Evolutionary conservation across 2,329 filamentous ascomycete species (phyloP), one percentile per base, ranked within the genome.

Genomic region (Epichloe baconii): DNA sequence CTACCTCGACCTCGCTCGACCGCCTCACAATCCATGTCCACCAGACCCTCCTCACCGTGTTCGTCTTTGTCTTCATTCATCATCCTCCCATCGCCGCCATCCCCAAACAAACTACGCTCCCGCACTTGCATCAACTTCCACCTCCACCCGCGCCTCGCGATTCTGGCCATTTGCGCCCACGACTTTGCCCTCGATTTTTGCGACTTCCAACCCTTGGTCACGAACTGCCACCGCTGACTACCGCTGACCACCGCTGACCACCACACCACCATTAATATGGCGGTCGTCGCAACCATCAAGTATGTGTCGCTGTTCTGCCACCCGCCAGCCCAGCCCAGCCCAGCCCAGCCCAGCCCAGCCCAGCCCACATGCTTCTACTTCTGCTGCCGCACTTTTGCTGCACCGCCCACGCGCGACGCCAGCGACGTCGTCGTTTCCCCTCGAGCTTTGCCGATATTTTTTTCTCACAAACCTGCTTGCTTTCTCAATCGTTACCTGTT

Each of bases 251-350:
- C 45, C 37, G 37, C 37, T 40, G 14, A 40, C 14, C 37, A 15
- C 37, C 38, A 42, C 38, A 41, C 38, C 52, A 54, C 56, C 65
- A 61, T 60, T 62, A 68, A 63, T 68, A 77, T 71, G 66, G 77
- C 79, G 72, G 77, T 79, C 62, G 77, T 80, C 68, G 77, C 77
- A 72, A 81, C 78, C 61, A 81, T 81, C 70, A 81, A 81, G 78
- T 81, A 70, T 65, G 78, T 66, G 46, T 51, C 54, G 52, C 53
- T 49, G 47, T 55, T 50, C 47, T 52, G 38, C 48, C 48, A 35
- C 52, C 19, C 12, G 35, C 35, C 34, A 40, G 19, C 35, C 40
- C 47, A 48, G 31, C 44, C 26, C 44, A 40, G 15, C 15, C 36
- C 36, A 19, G 38, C 36, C 38, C 17, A 17, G 19, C 35, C 40